Base-by-base conservation (phyloP, 164 flowering plant species). In the Aristolochia californica region DNA sequence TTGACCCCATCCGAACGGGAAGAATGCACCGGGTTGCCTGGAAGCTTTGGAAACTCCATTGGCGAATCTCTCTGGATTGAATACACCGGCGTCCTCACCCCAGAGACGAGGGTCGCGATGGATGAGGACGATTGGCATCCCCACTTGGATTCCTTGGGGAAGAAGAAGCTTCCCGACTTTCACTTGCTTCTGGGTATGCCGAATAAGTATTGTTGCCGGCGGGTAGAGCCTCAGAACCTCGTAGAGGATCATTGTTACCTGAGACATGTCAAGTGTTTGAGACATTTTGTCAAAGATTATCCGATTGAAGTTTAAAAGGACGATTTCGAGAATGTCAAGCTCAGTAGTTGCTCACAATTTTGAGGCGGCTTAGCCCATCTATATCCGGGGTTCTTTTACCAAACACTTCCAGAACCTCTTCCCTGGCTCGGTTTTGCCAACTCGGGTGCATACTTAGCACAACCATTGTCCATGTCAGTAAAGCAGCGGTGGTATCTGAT, bases 371-470 rank as follows among this genome's bases (percentile, higher is more conserved):
- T 57, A 80, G 18, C 13, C 56, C 57, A 34, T 77, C 75, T 22
- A 68, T 48, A 28, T 70, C 55, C 2, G 79, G 77, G 18, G 51
- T 56, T 14, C 57, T 60, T 23, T 66, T 58, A 1, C 74, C 70
- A 51, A 66, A 72, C 24, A 65, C 24, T 45, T 63, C 54, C 12
- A 74, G 45, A 48, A 79, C 80, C 56, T 81, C 84, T 43, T 74
- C 68, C 50, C 85, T 80, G 5, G 82, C 82, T 56, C 65, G 70
- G 16, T 62, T 70, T 63, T 77, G 81, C 85, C 83, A 79, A 26
- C 57, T 57, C 2, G 61, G 77, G 48, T 83, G 77, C 70, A 76
- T 67, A 13, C 73, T 49, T 45, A 83, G 62, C 16, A 70, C 28
- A 17, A 79, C 38, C 53, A 76, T 59, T 2, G 81, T 66, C 88